A percentile compares a stretch with the other conserved stretches of the same genome.
Conservation (phyloP, 805 yeast species). For the Zygotorulaspora chibaensis region DNA sequence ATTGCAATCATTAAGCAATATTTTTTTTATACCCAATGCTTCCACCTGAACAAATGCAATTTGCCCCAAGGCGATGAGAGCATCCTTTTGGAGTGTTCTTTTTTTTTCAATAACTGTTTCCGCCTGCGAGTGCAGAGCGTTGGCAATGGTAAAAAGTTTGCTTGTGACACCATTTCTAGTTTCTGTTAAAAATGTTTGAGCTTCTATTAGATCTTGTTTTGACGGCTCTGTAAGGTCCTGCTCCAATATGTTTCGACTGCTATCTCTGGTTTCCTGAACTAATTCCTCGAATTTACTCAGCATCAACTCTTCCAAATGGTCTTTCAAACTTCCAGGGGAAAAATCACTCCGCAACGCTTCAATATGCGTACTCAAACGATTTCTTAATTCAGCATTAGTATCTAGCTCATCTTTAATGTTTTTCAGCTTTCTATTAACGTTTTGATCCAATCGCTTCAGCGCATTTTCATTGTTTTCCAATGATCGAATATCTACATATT, state of each 20-base stretch:
- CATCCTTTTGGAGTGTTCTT: conserved; percentile 31
- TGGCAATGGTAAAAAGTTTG: conserved; percentile 26
- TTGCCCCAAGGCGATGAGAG: conserved; percentile 29
- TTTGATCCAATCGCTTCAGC: conserved; percentile 13
- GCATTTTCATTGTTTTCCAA: conserved; percentile 9
- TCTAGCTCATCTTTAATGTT: conserved; percentile 19
- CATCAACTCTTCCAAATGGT: conserved; percentile 26
- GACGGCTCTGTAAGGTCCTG: conserved; percentile 14
- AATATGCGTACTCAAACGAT: conserved; percentile 9
- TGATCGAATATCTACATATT: conserved; percentile 14
- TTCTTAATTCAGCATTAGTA: conserved; percentile 13
- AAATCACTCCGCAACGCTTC: conserved; percentile 8
- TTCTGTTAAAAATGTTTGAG: conserved; percentile 5
- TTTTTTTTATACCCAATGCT: conserved; percentile 33
- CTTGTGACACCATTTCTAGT: conserved; percentile 17
- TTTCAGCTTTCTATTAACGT: conserved; percentile 17
- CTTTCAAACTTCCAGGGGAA: conserved; percentile 16
- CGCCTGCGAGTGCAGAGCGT: conserved; percentile 26
- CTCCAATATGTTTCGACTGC: conserved; percentile 19
- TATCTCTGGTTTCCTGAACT: conserved; percentile 14
- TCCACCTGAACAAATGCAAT: conserved; percentile 39
- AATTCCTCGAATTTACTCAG: conserved; percentile 26
- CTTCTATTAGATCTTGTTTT: conserved; percentile 6
- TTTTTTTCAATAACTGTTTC: conserved; percentile 30
- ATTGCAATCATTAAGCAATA: conserved; percentile 33